Percentiles rank a stretch among this genome's conserved stretches.
Conservation (phyloP, 768 basidiomycete genomes). For the Kockovaella imperatae region DNA sequence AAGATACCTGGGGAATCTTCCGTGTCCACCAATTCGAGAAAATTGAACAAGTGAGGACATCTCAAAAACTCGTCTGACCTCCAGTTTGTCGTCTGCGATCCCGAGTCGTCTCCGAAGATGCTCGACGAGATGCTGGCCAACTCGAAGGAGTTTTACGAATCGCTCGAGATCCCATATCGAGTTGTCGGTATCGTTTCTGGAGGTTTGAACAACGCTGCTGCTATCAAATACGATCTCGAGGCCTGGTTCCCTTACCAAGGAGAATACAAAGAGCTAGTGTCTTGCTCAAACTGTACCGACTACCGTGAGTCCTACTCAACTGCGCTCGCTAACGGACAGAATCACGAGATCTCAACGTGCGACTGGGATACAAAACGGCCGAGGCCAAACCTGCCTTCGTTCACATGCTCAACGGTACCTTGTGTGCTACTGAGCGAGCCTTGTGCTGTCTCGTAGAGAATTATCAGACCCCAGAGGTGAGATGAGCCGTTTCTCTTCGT, state of each 20-base stretch:
- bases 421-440: slow-evolving; percentile 94
- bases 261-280: slow-evolving; percentile 92
- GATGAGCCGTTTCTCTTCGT: slow-evolving; percentile 33
- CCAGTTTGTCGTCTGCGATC: slow-evolving; percentile 89
- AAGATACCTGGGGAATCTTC: slow-evolving; percentile 99
- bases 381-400: slow-evolving; percentile 91
- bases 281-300: slow-evolving; percentile 97
- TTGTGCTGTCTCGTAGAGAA: slow-evolving; percentile 98
- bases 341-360: slow-evolving; percentile 82
- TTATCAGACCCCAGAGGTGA: slow-evolving; percentile 87
- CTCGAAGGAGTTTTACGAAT: slow-evolving; percentile 93
- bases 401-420: slow-evolving; percentile 95
- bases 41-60: slow-evolving; percentile 58
- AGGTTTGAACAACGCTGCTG: slow-evolving; percentile 89
- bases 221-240: slow-evolving; percentile 95
- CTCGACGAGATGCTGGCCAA: slow-evolving; percentile 83
- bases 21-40: slow-evolving; percentile 99
- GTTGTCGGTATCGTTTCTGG: slow-evolving; percentile 93
- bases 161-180: slow-evolving; percentile 82
- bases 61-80: background rate
- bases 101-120: slow-evolving; percentile 88
- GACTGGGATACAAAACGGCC: slow-evolving; percentile 78
- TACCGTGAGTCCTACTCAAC: slow-evolving; percentile 65
- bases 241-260: slow-evolving; percentile 99
- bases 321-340: slow-evolving; percentile 50